Evolutionary conservation across 148 eudicot species (phyloP).

Genomic region (Tetragonia tetragonoides): DNA sequence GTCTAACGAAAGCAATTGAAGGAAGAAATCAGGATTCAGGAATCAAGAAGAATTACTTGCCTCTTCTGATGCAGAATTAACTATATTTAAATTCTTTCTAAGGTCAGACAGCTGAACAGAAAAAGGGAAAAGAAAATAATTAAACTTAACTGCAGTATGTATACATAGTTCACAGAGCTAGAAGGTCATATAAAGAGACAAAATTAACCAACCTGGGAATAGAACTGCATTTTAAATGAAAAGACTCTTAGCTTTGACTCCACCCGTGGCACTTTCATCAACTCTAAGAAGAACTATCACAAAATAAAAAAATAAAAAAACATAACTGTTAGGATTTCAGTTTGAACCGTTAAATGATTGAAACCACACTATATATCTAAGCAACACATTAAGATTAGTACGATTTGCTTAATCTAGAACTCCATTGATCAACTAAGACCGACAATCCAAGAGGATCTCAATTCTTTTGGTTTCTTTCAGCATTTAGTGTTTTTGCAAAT

Average conservation of each 20-base stretch:
- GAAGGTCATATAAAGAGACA: neutral
- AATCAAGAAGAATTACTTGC: constrained; percentile 36
- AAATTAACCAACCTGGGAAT: constrained; percentile 58
- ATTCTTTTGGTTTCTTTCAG: neutral
- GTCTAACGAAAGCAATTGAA: neutral
- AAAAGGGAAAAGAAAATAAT: neutral
- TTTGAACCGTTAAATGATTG: constrained; percentile 1
- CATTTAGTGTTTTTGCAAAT: neutral
- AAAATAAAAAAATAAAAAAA: constrained; percentile 11
- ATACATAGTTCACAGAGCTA: neutral
- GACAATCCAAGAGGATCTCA: neutral
- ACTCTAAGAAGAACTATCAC: constrained; percentile 81
- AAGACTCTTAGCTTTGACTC: constrained; percentile 89
- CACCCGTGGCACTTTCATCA: constrained; percentile 89
- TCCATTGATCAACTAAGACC: neutral
- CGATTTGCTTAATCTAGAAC: neutral
- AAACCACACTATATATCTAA: neutral
- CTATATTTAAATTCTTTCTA: constrained; percentile 54
- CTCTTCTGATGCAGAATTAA: constrained; percentile 81
- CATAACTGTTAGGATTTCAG: neutral
- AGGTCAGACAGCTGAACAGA: constrained; percentile 67
- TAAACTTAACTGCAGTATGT: neutral
- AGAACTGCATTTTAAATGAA: constrained; percentile 85
- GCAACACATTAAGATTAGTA: neutral
- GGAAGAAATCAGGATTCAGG: neutral